A percentile compares a stretch with the other conserved stretches of the same genome.
phyloP scores from a whole-genome alignment of 495 filamentous ascomycete genomes.

The Penicillium soppii region DNA sequence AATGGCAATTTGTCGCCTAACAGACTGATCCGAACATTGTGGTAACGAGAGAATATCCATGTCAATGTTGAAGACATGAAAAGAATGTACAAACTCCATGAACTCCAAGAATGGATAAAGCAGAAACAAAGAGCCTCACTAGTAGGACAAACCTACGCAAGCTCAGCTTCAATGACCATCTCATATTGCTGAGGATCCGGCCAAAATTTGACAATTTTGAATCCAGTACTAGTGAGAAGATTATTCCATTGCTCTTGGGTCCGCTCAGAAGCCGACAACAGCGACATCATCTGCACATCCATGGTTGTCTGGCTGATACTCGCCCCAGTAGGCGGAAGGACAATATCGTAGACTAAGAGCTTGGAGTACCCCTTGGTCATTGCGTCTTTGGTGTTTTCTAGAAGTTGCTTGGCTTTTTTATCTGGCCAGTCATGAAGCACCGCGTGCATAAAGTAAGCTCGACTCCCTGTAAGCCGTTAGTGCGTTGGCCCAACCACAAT shows the following conservation, averaged over 20 bases:
- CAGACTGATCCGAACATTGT: no score
- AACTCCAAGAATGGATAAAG: neutral
- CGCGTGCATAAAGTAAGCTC: constrained; percentile 46
- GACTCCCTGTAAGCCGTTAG: constrained; percentile 15
- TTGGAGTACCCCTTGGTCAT: constrained; percentile 49
- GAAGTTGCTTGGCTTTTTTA: constrained; percentile 25
- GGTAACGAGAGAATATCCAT: no score
- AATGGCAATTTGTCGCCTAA: no score
- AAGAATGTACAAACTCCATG: neutral
- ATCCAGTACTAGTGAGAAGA: constrained; percentile 36
- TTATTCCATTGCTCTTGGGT: constrained; percentile 40
- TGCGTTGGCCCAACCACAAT: neutral
- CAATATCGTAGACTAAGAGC: constrained; percentile 43
- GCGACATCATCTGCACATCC: constrained; percentile 39
- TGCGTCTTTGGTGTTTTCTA: constrained; percentile 23
- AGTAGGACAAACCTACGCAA: constrained; percentile 6
- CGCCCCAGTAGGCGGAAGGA: constrained; percentile 34
- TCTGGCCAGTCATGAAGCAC: constrained; percentile 49
- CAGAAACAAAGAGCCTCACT: neutral
- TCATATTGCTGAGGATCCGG: constrained; percentile 29
- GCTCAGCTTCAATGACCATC: constrained; percentile 30
- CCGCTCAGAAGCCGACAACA: constrained; percentile 34
- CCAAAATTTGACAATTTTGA: constrained; percentile 45
- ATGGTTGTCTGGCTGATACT: constrained; percentile 29
- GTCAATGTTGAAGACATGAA: no score